Conservation (phyloP, 257 asterid genomes). For the Thymus mandschuricus region DNA sequence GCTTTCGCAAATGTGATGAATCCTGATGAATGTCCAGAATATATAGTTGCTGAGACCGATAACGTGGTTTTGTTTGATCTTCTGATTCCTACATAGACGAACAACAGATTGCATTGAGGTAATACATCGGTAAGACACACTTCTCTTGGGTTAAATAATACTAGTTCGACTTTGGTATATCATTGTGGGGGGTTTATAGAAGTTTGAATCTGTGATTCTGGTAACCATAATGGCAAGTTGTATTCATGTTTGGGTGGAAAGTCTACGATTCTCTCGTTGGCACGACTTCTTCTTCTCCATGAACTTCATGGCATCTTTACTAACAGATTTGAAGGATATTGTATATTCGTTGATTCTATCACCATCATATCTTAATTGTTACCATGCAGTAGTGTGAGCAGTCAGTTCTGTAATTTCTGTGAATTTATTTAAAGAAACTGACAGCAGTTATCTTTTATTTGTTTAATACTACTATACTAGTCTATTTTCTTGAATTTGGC, state of each 20-base stretch:
- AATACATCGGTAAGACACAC: constrained; percentile 20
- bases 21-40: constrained; percentile 8
- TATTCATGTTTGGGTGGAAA: constrained; percentile 23
- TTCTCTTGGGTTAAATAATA: constrained; percentile 28
- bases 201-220: constrained; percentile 34
- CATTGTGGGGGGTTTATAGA: constrained; percentile 49
- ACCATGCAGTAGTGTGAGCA: constrained; percentile 14
- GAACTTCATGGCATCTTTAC: constrained; percentile 28
- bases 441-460: neutral
- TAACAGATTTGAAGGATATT: constrained; percentile 30
- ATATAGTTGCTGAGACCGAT: constrained; percentile 14
- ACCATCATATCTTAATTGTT: constrained; percentile 20
- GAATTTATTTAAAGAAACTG: neutral
- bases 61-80: constrained; percentile 24
- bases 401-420: neutral
- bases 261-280: constrained; percentile 7
- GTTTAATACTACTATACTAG: no score
- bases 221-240: constrained; percentile 25
- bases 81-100: constrained; percentile 28
- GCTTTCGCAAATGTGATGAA: neutral
- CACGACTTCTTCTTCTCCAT: constrained; percentile 23
- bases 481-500: constrained; percentile 1
- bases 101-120: constrained; percentile 18
- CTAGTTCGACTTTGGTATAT: constrained; percentile 36
- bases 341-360: constrained; percentile 30